Evolutionary conservation across 305 asterid genomes (phyloP), one percentile per base, ranked within the genome.

Genomic region (Fraxinus floribunda): DNA sequence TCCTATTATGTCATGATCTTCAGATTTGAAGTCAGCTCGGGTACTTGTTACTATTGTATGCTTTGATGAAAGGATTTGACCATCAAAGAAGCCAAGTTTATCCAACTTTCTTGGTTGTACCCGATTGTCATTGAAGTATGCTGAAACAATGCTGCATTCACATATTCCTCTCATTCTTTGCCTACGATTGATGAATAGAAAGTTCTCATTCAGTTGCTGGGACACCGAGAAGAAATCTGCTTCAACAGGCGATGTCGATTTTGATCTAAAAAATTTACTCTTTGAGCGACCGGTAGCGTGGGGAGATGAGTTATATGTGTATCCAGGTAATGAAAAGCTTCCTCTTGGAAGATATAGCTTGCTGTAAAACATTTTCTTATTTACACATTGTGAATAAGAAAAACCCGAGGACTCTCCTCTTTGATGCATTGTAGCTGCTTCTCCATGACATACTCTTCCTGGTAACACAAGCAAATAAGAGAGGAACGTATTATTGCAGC

Each of bases 1-100:
- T 60, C 88, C 94, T 7, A 91, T 85, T 76, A 88, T 86, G 80
- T 92, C 97, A 81, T 88, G 90, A 78, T 93, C 98, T 85, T 93
- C 94, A 62, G 98, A 93, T 89, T 89, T 92, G 81, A 92, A 94
- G 83, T 85, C 91, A 36, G 98, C 96, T 68, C 90, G 90, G 49
- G 93, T 87, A 84, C 95, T 89, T 82, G 72, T 85, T 44, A 82
- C 90, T 64, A 87, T 85, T 20, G 88, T 83, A 78, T 86, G 82
- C 82, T 91, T 93, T 60, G 90, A 76, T 62, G 80, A 86, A 68
- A 44, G 88, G 62, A 70, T 79, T 79, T 81, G 90, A 41, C 87
- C 83, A 82, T 83, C 89, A 79, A 83, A 5, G 72, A 91, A 84
- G 73, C 91, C 86, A 86, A 81, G 86, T 79, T 79, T 89, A 44